phyloP scores from a whole-genome alignment of 257 asterid genomes.

The Jacaranda copaia region DNA sequence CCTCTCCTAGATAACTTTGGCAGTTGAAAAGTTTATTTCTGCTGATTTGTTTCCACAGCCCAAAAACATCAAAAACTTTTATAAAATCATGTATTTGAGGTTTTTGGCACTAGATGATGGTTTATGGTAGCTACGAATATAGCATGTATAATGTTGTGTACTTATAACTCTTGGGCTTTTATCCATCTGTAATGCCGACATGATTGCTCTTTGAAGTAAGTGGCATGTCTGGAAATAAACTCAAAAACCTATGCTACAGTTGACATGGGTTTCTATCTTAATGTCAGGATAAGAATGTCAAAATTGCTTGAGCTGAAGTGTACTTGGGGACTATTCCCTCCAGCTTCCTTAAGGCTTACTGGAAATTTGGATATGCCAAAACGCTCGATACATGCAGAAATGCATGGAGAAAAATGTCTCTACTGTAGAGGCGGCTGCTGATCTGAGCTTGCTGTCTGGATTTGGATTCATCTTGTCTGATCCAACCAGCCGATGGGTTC shows the following conservation, averaged over 20 bases:
- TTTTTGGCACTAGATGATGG: not conserved
- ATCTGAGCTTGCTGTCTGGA: no score
- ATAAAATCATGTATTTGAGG: not conserved
- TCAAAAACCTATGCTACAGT: not conserved
- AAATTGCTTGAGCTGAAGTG: not conserved
- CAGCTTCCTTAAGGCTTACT: not conserved
- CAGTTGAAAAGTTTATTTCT: not conserved
- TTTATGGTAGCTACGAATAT: not conserved
- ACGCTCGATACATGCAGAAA: not conserved
- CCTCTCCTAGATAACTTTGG: not conserved
- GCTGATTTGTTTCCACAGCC: not conserved
- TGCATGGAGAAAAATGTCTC: not conserved
- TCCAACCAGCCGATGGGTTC: no score
- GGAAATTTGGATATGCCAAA: not conserved
- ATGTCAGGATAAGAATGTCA: not conserved
- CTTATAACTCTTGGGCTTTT: not conserved
- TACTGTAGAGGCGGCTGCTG: no score
- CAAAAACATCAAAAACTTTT: not conserved
- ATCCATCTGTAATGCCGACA: not conserved
- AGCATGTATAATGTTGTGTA: not conserved
- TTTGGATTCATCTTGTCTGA: no score
- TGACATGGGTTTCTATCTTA: not conserved
- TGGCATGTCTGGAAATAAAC: not conserved
- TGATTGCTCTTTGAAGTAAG: slow-evolving; percentile 14
- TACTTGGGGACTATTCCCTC: not conserved